Evolutionary conservation across 1,139 yeast genomes (phyloP).

Genomic region (Blastobotrys capitulatus): DNA sequence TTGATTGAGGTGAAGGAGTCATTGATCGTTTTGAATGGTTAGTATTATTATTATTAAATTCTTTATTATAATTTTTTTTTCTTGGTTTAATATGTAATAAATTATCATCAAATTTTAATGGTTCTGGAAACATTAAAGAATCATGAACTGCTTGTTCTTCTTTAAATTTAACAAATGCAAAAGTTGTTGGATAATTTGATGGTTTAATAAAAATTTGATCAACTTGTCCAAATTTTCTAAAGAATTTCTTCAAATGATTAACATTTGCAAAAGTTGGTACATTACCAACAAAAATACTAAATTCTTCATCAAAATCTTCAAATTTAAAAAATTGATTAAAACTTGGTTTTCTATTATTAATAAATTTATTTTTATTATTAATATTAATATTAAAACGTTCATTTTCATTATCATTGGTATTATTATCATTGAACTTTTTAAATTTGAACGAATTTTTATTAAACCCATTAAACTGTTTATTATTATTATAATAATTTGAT

Average conservation of each 20-base stretch:
- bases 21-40: not conserved
- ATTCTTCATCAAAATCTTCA: constrained; percentile 3
- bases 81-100: constrained; percentile 7
- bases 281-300: constrained; percentile 9
- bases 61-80: not conserved
- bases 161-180: constrained; percentile 8
- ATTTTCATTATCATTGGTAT: too few relatives aligned
- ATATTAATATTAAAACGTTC: too few relatives aligned
- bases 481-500: too few relatives aligned
- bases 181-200: not conserved
- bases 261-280: not conserved
- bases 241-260: not conserved
- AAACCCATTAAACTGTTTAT: too few relatives aligned
- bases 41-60: not conserved
- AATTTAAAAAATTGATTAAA: not conserved
- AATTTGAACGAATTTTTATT: too few relatives aligned
- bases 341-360: not conserved
- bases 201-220: constrained; percentile 4
- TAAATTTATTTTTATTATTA: too few relatives aligned
- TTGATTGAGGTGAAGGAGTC: not conserved
- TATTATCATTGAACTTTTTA: too few relatives aligned
- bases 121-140: constrained; percentile 7
- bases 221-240: constrained; percentile 6
- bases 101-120: constrained; percentile 1
- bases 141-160: not conserved